A percentile compares a stretch with the other conserved stretches of the same genome.
Evolutionary conservation across 2,329 filamentous ascomycete species (phyloP).

Genomic region (Epichloe uncinata): DNA sequence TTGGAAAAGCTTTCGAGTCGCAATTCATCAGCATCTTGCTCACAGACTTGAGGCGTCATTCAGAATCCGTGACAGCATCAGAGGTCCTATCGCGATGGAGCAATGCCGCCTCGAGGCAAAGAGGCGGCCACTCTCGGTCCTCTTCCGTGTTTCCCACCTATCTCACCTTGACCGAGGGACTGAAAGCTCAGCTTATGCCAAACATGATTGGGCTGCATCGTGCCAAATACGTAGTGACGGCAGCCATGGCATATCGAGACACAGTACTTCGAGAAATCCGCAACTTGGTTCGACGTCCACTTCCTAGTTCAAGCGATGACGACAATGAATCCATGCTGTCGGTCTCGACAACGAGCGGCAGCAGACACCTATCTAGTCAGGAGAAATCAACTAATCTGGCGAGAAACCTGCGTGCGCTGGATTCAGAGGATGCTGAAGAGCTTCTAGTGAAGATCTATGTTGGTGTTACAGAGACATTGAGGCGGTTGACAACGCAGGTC

Average conservation of each 20-base stretch:
- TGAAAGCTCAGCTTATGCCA: constrained; percentile 57
- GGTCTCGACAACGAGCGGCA: constrained; percentile 59
- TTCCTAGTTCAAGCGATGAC: constrained; percentile 89
- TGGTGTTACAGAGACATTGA: constrained; percentile 72
- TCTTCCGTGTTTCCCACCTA: constrained; percentile 66
- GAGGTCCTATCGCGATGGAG: constrained; percentile 81
- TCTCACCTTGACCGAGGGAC: constrained; percentile 53
- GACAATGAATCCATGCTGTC: constrained; percentile 86
- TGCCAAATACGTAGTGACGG: constrained; percentile 65
- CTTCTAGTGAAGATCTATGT: constrained; percentile 76
- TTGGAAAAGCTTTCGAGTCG: constrained; percentile 76
- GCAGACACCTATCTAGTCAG: constrained; percentile 58
- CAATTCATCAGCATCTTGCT: constrained; percentile 69
- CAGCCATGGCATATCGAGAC: constrained; percentile 75
- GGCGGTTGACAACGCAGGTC: constrained; percentile 76
- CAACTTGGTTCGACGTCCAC: constrained; percentile 64
- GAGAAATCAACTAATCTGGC: constrained; percentile 84
- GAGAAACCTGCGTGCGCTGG: constrained; percentile 73
- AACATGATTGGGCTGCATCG: constrained; percentile 69
- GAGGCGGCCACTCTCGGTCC: constrained; percentile 52
- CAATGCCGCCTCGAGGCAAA: constrained; percentile 56
- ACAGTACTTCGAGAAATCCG: constrained; percentile 77
- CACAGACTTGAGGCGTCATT: constrained; percentile 66
- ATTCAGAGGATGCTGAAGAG: constrained; percentile 71
- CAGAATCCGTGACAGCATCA: constrained; percentile 54